Evolutionary conservation across 345 rosid species (phyloP).

Genomic region (Barbarea vulgaris): DNA sequence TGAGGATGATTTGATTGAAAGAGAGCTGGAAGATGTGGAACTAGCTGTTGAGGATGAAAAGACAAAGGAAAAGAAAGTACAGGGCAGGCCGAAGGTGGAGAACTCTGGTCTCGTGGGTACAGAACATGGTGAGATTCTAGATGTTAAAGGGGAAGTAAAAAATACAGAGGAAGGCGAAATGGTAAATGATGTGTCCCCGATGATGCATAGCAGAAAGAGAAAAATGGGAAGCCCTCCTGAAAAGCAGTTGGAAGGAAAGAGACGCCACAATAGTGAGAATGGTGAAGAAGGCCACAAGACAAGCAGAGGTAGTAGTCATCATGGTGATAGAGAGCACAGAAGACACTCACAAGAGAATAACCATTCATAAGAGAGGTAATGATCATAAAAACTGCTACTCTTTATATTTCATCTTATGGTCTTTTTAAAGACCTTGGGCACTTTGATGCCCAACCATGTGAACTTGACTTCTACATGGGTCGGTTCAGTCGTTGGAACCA

Average conservation of each 20-base stretch:
- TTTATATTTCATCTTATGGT: constrained; percentile 27
- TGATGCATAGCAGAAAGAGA: constrained; percentile 62
- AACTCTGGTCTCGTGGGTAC: constrained; percentile 38
- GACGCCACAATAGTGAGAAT: constrained; percentile 35
- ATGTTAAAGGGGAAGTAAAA: constrained; percentile 41
- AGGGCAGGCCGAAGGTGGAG: constrained; percentile 46
- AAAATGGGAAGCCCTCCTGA: constrained; percentile 69
- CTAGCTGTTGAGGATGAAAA: constrained; percentile 68
- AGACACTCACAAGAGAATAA: constrained; percentile 42
- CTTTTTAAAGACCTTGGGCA: constrained; percentile 34
- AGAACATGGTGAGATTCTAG: constrained; percentile 41
- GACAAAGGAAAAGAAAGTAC: constrained; percentile 52
- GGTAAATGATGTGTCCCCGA: constrained; percentile 54
- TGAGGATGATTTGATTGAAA: constrained; percentile 89
- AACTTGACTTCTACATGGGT: constrained; percentile 39
- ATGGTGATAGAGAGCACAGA: constrained; percentile 41
- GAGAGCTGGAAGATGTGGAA: constrained; percentile 78
- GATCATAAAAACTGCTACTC: constrained; percentile 32
- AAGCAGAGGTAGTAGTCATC: constrained; percentile 31
- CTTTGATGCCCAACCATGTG: constrained; percentile 39
- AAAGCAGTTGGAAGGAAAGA: constrained; percentile 49
- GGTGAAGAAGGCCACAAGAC: constrained; percentile 36
- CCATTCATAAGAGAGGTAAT: constrained; percentile 41
- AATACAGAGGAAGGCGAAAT: constrained; percentile 68
- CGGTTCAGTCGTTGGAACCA: constrained; percentile 43